Base-by-base conservation (phyloP, 139 green algal genomes). In the Pleodorina starrii region DNA sequence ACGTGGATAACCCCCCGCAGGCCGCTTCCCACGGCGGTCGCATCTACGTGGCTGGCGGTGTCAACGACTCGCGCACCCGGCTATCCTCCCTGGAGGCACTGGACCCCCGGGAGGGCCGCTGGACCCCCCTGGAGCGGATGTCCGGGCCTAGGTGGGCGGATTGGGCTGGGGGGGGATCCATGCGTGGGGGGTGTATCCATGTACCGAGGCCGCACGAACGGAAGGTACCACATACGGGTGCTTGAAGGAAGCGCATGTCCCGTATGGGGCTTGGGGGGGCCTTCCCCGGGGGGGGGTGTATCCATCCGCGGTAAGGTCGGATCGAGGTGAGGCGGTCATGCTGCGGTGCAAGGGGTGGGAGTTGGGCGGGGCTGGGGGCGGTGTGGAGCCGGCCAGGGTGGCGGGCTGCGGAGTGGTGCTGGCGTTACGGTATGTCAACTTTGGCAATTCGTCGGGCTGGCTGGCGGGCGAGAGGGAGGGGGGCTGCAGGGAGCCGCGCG, bases 31-130 rank as follows among this genome's bases (percentile, higher is more conserved):
- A 91, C 74, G 87, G 87, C 78, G 94, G 95, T 0, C 92, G 94
- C 19, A 69, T 97, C 42, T 93, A 94, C 38, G 94, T 93, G 19
- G 86, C 93, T n/a, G 95, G 95, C 29, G 95, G 95, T 19, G 91
- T 97, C 73, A 93, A 90, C 14, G 90, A 83, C 11, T 72, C 54
- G 17, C 88, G 93, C 46, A 84, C 87, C 40, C 89, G 93, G 10
- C 90, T 96, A 42, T 50, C 51, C 29, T 90, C 60, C 0, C 90
- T 95, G 32, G 95, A 96, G 91, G 95, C 94, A 2, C 84, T 93
- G 14, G 95, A 97, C 89, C 95, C 94, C 0, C 76, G 95, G 1
- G 95, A 96, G 86, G 92, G 95, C 19, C 60, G 73, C 42, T 97
- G 95, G 95, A 48, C 40, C 14, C 11, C 40, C 35, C 81, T 97